Percentiles rank a stretch among this genome's conserved stretches.
Evolutionary conservation across 1,284 basidiomycete species (phyloP).

Genomic region (Paramarasmius palmivorus): DNA sequence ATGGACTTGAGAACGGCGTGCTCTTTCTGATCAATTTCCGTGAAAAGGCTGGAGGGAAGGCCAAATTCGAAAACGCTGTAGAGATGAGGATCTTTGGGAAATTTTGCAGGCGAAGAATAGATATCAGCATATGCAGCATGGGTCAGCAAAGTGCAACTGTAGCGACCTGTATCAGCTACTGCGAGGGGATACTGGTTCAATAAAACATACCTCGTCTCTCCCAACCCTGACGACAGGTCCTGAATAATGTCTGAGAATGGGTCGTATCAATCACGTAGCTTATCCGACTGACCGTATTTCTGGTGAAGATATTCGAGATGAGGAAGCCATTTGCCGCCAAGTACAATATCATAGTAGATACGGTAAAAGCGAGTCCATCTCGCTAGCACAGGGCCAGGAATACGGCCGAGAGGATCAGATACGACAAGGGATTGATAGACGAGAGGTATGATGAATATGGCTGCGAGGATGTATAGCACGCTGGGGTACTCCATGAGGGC

Average conservation of each 20-base stretch:
- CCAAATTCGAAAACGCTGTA: background rate
- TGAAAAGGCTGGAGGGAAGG: background rate
- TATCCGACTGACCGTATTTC: constrained; percentile 25
- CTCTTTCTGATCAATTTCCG: constrained; percentile 1
- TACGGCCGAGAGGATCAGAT: too few relatives aligned
- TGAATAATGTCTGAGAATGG: constrained; percentile 10
- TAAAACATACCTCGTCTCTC: constrained; percentile 27
- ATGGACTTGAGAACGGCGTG: constrained; percentile 9
- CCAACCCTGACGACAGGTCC: constrained; percentile 31
- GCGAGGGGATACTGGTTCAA: background rate
- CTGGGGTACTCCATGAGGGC: too few relatives aligned
- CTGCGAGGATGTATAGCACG: too few relatives aligned
- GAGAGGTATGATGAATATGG: too few relatives aligned
- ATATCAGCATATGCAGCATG: background rate
- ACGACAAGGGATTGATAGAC: too few relatives aligned
- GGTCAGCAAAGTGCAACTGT: background rate
- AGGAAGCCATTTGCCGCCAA: constrained; percentile 27
- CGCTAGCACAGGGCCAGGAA: constrained; percentile 31
- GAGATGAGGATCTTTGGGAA: constrained; percentile 1
- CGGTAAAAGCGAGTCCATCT: constrained; percentile 29
- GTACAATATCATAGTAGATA: constrained; percentile 31
- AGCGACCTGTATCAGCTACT: background rate
- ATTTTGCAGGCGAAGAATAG: background rate
- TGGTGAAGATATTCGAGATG: constrained; percentile 29
- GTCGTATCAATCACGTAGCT: background rate